Percentiles rank a stretch among this genome's conserved stretches.
These are phyloP conservation scores for Nevesoporus exiguus DNA, from an alignment of 768 basidiomycete species.

Conservation along the genomic window DNA sequence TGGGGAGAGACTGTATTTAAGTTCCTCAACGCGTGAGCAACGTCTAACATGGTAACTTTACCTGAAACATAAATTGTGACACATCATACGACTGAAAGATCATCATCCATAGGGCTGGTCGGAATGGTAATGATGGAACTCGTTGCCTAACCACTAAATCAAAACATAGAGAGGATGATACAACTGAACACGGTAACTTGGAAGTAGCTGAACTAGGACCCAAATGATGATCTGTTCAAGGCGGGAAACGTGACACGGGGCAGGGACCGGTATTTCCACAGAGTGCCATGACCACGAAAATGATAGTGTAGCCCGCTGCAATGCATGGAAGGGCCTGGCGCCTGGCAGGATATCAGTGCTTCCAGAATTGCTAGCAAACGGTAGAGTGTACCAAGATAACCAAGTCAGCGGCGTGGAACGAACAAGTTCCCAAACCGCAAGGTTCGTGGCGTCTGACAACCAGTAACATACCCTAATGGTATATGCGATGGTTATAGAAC, in stretches of 20 bases:
- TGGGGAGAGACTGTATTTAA: conserved; percentile 46
- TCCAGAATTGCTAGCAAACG: neutral
- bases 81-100: conserved; percentile 47
- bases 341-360: conserved; percentile 34
- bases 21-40: neutral
- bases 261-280: conserved; percentile 76
- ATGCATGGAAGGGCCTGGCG: conserved; percentile 67
- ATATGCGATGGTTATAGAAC: conserved; percentile 17
- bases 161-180: conserved; percentile 73
- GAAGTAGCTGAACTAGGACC: conserved; percentile 89
- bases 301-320: conserved; percentile 68
- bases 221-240: conserved; percentile 81
- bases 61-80: conserved; percentile 73
- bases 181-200: conserved; percentile 78
- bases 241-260: conserved; percentile 75
- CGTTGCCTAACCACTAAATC: conserved; percentile 70
- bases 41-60: conserved; percentile 1
- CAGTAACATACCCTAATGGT: conserved; percentile 26
- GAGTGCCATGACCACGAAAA: conserved; percentile 67
- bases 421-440: conserved; percentile 50
- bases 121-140: neutral
- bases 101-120: neutral
- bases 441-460: conserved; percentile 31
- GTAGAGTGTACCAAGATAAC: conserved; percentile 52
- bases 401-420: conserved; percentile 74